These are phyloP conservation scores for Trichaptum fuscoviolaceum DNA, from an alignment of 768 basidiomycete species.

Conservation along the genomic window DNA sequence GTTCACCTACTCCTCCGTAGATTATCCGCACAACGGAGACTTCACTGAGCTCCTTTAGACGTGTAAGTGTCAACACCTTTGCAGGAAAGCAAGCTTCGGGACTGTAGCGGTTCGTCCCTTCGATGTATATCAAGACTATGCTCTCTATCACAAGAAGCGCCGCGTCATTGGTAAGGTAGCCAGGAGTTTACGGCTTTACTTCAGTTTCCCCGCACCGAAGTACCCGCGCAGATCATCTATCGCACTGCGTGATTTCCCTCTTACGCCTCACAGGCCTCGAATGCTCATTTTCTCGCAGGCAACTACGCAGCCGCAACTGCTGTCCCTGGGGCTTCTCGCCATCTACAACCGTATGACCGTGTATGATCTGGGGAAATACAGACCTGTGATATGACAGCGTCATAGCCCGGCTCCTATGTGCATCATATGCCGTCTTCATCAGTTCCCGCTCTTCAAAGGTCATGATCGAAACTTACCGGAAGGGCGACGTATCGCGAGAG, in stretches of 20 bases:
- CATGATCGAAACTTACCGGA: not conserved
- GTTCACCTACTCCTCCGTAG: not conserved
- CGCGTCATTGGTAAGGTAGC: not conserved
- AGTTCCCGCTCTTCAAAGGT: not conserved
- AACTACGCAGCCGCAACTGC: not conserved
- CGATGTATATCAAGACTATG: not conserved
- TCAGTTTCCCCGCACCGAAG: not conserved
- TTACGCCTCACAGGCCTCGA: not conserved
- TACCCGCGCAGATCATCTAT: constrained; percentile 1
- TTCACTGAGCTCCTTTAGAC: not conserved
- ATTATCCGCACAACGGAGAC: not conserved
- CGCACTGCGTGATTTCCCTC: not conserved
- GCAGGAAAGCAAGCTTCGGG: not conserved
- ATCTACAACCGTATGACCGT: not conserved
- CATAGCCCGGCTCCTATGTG: not conserved
- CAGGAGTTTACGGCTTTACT: not conserved
- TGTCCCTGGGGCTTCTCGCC: not conserved
- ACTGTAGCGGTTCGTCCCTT: not conserved
- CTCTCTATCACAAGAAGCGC: not conserved
- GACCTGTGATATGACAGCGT: not conserved
- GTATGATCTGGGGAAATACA: not conserved
- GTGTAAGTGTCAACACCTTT: not conserved
- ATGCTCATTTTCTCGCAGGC: not conserved
- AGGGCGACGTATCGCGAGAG: not conserved
- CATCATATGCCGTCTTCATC: not conserved